Evolutionary conservation across 495 filamentous ascomycete genomes (phyloP).

Genomic region (Elaphomyces granulatus): DNA sequence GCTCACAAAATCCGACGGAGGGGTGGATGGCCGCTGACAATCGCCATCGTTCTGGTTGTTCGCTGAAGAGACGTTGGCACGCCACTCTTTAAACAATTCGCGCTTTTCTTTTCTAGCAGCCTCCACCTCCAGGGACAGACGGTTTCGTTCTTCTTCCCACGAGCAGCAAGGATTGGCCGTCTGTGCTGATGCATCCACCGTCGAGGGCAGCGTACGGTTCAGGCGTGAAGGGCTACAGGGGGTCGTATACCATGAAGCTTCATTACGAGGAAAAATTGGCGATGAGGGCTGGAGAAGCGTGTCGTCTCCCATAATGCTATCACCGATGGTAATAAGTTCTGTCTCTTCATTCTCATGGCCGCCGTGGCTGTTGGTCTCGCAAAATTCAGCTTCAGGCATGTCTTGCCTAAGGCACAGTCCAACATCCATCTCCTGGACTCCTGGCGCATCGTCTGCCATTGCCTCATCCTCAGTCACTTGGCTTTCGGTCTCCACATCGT

Average conservation of each 20-base stretch:
- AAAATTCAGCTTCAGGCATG: slow-evolving; percentile 7
- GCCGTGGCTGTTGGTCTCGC: slow-evolving; percentile 1
- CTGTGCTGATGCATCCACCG: slow-evolving; percentile 10
- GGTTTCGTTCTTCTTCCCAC: slow-evolving; percentile 9
- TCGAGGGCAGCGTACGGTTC: slow-evolving; percentile 2
- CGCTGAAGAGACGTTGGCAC: slow-evolving; percentile 11
- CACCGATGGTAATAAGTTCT: slow-evolving; percentile 22
- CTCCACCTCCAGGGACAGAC: slow-evolving; percentile 22
- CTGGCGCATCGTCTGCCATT: not conserved
- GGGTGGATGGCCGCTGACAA: slow-evolving; percentile 20
- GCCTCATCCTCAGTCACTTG: not conserved
- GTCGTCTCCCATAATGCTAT: slow-evolving; percentile 14
- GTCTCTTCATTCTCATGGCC: slow-evolving; percentile 7
- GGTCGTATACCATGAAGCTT: slow-evolving; percentile 3
- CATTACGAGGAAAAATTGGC: slow-evolving; percentile 17
- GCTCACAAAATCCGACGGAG: slow-evolving; percentile 26
- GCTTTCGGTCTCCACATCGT: slow-evolving; percentile 34
- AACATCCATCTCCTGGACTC: not conserved
- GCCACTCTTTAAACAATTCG: slow-evolving; percentile 27
- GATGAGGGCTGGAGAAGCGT: slow-evolving; percentile 23
- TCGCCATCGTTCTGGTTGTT: slow-evolving; percentile 8
- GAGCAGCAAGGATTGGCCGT: slow-evolving; percentile 4
- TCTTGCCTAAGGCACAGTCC: slow-evolving; percentile 9
- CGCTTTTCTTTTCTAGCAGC: slow-evolving; percentile 25
- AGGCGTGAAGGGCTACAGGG: slow-evolving; percentile 13